Base-by-base conservation (phyloP, 495 filamentous ascomycete species). In the Massariosphaeria phaeospora region DNA sequence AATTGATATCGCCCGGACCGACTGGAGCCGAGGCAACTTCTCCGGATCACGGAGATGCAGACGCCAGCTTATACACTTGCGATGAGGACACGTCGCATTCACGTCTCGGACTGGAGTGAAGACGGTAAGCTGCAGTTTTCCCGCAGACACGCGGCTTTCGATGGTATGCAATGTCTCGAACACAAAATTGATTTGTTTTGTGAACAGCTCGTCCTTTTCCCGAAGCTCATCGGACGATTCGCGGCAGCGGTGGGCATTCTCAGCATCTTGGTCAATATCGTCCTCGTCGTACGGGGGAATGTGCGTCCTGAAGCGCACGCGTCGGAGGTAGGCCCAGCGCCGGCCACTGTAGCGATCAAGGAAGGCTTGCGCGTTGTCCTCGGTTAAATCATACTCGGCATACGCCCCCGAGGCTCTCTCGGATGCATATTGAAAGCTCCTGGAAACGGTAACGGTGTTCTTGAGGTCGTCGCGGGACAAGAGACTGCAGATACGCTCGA, bases 151-250 rank as follows among this genome's bases (percentile, higher is more conserved):
- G 2, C 31, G 15, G 1, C 40, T 23, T 21, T 51, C 48, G 11
- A 51, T 18, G 10, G 17, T 38, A n/a, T 40, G 24, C 10, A 43
- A 31, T 7, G 31, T 53, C 27, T 15, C 4, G 29, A 53, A 53
- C 7, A 53, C 15, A 20, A n/a, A 6, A 2, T 31, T 5, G 24
- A 53, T 53, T 21, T 53, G 49, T 13, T 17, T n/a, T 11, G 21
- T 53, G 20, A 53, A 53, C 10, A 33, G 2, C 38, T 23, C 12
- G 20, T 53, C 49, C 27, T 43, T 53, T 39, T 33, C 38, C 5
- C 15, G 18, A 10, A 17, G 26, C 17, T 53, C 49, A 1, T 43
- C 11, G 5, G 13, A 10, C 8, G 9, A 31, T 31, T 53, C 49
- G 6, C 49, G 36, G 17, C 49, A 53, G 11, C 10, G 12, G 3